Percentiles rank a stretch among this genome's conserved stretches.
phyloP scores from a whole-genome alignment of 352 stramenopile species.

The Phytophthora quininea region DNA sequence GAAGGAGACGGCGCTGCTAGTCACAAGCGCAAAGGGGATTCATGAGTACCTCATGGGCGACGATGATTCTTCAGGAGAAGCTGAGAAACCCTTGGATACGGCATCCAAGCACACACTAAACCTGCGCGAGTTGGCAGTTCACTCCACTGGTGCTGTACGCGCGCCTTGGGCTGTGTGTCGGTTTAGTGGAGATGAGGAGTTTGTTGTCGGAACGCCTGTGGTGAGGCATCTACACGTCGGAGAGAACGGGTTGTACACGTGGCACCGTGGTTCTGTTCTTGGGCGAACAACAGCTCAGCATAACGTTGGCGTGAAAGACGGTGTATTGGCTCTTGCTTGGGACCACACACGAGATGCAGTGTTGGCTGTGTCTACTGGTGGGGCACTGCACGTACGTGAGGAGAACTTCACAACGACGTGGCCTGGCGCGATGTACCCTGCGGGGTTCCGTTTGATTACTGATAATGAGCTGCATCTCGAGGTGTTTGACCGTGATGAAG shows the following conservation, averaged over 20 bases:
- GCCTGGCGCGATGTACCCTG: slow-evolving; percentile 86
- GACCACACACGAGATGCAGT: slow-evolving; percentile 60
- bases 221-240: slow-evolving; percentile 83
- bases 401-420: slow-evolving; percentile 78
- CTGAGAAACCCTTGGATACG: slow-evolving; percentile 7
- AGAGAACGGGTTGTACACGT: slow-evolving; percentile 83
- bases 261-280: slow-evolving; percentile 48
- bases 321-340: slow-evolving; percentile 67
- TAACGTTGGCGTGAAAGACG: slow-evolving; percentile 78
- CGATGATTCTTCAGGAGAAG: background rate
- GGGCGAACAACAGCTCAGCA: slow-evolving; percentile 61
- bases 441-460: slow-evolving; percentile 76
- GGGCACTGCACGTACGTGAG: slow-evolving; percentile 72
- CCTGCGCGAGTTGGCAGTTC: slow-evolving; percentile 55
- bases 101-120: slow-evolving; percentile 15
- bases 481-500: slow-evolving; percentile 35
- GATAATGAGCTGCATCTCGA: slow-evolving; percentile 80
- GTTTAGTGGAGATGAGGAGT: slow-evolving; percentile 69
- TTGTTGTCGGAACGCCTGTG: slow-evolving; percentile 75
- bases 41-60: slow-evolving; percentile 57
- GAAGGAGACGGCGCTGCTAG: slow-evolving; percentile 51
- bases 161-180: slow-evolving; percentile 76
- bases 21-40: slow-evolving; percentile 80
- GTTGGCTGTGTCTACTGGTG: slow-evolving; percentile 68
- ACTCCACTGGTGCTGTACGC: slow-evolving; percentile 71